Base-by-base conservation (phyloP, 2,329 filamentous ascomycete species). In the Zymoseptoria brevis region DNA sequence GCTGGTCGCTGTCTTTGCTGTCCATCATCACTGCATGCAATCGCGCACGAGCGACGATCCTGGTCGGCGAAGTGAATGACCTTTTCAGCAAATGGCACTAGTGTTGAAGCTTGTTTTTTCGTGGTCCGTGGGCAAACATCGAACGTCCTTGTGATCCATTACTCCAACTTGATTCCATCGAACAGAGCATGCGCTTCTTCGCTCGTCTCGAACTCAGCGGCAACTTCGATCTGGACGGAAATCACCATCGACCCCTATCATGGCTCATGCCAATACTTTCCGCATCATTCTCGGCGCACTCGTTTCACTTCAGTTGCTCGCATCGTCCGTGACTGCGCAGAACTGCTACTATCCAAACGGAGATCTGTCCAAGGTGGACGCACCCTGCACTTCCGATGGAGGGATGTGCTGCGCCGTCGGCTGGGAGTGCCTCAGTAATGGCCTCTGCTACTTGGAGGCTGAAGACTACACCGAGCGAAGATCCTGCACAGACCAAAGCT, bases 341-440 rank as follows among this genome's bases (percentile, higher is more conserved):
- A 66, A 66, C 57, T 74, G 72, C 68, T 74, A 71, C 64, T 74
- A 72, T 49, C 72, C 72, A 5, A 68, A 73, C 58, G 72, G 72
- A 60, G 58, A 63, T 56, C 51, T 71, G 13, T 55, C 66, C 5
- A 63, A 60, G 8, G 62, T 60, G 29, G 67, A 67, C 52, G 63
- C 60, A 4, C 62, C 70, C 5, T 72, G 70, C 57, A 65, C 60
- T 7, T 54, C 52, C 19, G 59, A 65, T 8, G 69, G 64, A n/a
- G 57, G 50, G 26, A 57, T 61, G n/a, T 75, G 73, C 62, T 75
- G 73, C 57, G 72, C 73, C 1, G 55, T 66, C 19, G 66, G 68
- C 55, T 74, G 73, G 73, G 54, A 59, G 8, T 75, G 73, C 56
- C 56, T 70, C 8, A 60, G 59, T 53, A 73, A 72, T 54, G 71